Percentiles rank a stretch among this genome's conserved stretches.
phyloP scores from a whole-genome alignment of 257 asterid species.

The Jasminum sambac region DNA sequence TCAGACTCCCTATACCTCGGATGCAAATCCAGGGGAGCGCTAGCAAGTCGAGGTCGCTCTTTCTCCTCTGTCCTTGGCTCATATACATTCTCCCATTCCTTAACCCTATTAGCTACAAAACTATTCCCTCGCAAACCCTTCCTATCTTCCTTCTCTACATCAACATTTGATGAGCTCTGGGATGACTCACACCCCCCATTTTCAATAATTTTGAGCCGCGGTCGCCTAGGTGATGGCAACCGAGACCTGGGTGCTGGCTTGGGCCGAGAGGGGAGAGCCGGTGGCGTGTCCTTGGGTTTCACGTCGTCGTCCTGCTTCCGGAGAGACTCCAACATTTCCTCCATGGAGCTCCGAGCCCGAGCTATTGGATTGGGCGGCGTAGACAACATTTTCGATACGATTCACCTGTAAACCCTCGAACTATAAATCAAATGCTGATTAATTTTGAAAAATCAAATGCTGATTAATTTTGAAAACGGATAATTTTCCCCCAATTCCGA shows the following conservation, averaged over 20 bases:
- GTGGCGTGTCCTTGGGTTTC: constrained; percentile 68
- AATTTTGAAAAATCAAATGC: neutral
- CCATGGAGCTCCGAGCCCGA: constrained; percentile 81
- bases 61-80: constrained; percentile 29
- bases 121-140: constrained; percentile 33
- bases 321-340: constrained; percentile 89
- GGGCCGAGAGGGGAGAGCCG: constrained; percentile 83
- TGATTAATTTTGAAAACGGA: constrained; percentile 3
- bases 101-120: constrained; percentile 47
- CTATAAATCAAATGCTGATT: constrained; percentile 1
- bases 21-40: constrained; percentile 26
- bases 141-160: constrained; percentile 28
- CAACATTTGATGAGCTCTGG: constrained; percentile 23
- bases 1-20: constrained; percentile 44
- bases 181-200: constrained; percentile 27
- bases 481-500: constrained; percentile 14
- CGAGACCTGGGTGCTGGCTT: constrained; percentile 60
- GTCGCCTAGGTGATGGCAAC: constrained; percentile 63
- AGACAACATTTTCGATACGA: constrained; percentile 45
- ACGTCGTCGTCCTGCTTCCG: constrained; percentile 55
- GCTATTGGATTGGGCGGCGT: constrained; percentile 49
- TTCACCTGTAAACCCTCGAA: constrained; percentile 27
- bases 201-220: constrained; percentile 40
- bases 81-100: constrained; percentile 40
- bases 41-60: constrained; percentile 32